These are phyloP conservation scores for Petasospora rhodanensis DNA, from an alignment of 1,139 yeast genomes.

Conservation along the genomic window DNA sequence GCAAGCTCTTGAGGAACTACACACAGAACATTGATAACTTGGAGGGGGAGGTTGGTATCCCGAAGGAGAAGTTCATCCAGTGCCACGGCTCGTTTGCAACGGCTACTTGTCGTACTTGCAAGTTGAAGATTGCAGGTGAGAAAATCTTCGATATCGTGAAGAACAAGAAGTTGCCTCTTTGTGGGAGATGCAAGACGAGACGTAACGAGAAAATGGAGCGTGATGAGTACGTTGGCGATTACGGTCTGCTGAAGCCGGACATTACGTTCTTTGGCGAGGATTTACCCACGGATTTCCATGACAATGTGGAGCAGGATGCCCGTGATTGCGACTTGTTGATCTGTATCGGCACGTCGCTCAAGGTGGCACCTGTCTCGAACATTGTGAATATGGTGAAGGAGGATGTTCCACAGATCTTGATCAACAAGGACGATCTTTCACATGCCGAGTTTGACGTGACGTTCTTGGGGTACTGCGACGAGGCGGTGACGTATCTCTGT, in stretches of 20 bases:
- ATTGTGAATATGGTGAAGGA: slow-evolving; percentile 73
- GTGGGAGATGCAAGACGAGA: slow-evolving; percentile 59
- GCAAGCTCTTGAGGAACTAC: slow-evolving; percentile 78
- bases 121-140: slow-evolving; percentile 62
- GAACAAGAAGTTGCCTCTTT: slow-evolving; percentile 58
- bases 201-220: slow-evolving; percentile 34
- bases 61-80: slow-evolving; percentile 69
- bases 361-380: slow-evolving; percentile 95
- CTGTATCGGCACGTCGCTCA: slow-evolving; percentile 89
- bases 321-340: slow-evolving; percentile 72
- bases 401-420: slow-evolving; percentile 75
- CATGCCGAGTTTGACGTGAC: slow-evolving; percentile 81
- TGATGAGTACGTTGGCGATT: slow-evolving; percentile 36
- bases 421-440: slow-evolving; percentile 75
- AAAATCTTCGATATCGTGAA: slow-evolving; percentile 60
- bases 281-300: slow-evolving; percentile 71
- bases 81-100: slow-evolving; percentile 96
- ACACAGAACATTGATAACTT: slow-evolving; percentile 94
- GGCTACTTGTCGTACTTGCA: slow-evolving; percentile 85
- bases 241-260: slow-evolving; percentile 92
- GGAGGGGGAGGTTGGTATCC: slow-evolving; percentile 79
- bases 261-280: slow-evolving; percentile 93
- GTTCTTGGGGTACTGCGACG: slow-evolving; percentile 83
- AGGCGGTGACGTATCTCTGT: slow-evolving; percentile 66
- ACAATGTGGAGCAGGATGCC: slow-evolving; percentile 53